Evolutionary conservation across 768 basidiomycete genomes (phyloP), one percentile per base, ranked within the genome.

Genomic region (Boletus barrowsii): DNA sequence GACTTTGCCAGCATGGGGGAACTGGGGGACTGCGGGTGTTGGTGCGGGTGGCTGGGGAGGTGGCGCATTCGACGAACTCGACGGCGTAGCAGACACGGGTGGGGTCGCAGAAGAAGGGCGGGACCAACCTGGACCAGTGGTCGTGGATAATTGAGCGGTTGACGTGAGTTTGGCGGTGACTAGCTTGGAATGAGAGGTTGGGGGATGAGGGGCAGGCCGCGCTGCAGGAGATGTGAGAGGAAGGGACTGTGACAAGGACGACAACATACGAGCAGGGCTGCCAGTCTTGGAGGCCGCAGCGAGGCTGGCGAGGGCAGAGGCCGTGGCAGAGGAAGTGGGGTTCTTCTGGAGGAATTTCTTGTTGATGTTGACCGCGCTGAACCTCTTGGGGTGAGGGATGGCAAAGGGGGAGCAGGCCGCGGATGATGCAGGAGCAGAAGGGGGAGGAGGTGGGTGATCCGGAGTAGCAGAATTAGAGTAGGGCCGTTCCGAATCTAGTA

Each of bases 261-360:
- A 44, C 18, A 46, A 75, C 83, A 67, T 68, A 88, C 87, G 75
- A 58, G 74, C 72, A 41, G 82, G 68, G 44, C 75, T 77, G 32
- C 79, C 81, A 10, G 79, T 57, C 72, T 84, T 89, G 53, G 72
- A 60, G 40, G 76, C 63, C 2, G 55, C 45, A 44, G 75, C 66
- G 32, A 78, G 75, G 47, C 69, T 67, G 20, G 80, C 71, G 26
- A 78, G 72, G 46, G 33, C 63, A 18, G 81, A 73, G 35, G 76
- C 64, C 24, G 82, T 68, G 44, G 75, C 72, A 24, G 84, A 76
- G 40, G 83, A 75, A 41, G 85, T 71, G 7, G 84, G 84, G 51
- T 87, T 88, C 80, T 95, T 96, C 76, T 93, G 90, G 41, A 98
- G 76, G 72, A 98, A 98, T 72, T 91, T 93, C 83, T 94, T 96